phyloP scores from a whole-genome alignment of 306 rosid species.

The Alnus glutinosa region DNA sequence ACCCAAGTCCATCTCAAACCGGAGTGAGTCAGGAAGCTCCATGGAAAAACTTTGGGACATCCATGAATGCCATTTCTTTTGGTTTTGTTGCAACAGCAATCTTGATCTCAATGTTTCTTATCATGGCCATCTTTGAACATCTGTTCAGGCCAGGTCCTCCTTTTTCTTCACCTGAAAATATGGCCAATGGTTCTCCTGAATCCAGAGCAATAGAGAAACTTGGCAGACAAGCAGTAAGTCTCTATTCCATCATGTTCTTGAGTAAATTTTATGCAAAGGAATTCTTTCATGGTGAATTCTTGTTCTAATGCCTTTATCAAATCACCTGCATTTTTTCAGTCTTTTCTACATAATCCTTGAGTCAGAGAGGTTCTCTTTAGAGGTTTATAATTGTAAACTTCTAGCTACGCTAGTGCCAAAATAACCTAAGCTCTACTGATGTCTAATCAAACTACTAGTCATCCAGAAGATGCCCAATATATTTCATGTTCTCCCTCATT shows the following conservation, averaged over 20 bases:
- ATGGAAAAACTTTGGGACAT: slow-evolving; percentile 80
- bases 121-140: slow-evolving; percentile 95
- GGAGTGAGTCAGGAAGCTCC: slow-evolving; percentile 57
- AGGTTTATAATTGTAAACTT: no score
- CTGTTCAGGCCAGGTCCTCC: slow-evolving; percentile 71
- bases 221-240: slow-evolving; percentile 56
- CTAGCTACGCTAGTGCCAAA: background rate
- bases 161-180: slow-evolving; percentile 52
- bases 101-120: slow-evolving; percentile 86
- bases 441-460: background rate
- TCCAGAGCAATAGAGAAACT: slow-evolving; percentile 48
- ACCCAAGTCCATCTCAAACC: slow-evolving; percentile 55
- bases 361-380: background rate
- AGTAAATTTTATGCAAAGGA: background rate
- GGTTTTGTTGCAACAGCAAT: slow-evolving; percentile 97
- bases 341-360: background rate
- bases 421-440: background rate
- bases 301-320: background rate
- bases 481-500: background rate
- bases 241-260: background rate
- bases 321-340: background rate
- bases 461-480: background rate
- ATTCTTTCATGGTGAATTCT: background rate
- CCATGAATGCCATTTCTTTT: slow-evolving; percentile 86
- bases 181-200: slow-evolving; percentile 40